Conservation (phyloP, 345 rosid genomes). For the Eucalyptus microcorys region DNA sequence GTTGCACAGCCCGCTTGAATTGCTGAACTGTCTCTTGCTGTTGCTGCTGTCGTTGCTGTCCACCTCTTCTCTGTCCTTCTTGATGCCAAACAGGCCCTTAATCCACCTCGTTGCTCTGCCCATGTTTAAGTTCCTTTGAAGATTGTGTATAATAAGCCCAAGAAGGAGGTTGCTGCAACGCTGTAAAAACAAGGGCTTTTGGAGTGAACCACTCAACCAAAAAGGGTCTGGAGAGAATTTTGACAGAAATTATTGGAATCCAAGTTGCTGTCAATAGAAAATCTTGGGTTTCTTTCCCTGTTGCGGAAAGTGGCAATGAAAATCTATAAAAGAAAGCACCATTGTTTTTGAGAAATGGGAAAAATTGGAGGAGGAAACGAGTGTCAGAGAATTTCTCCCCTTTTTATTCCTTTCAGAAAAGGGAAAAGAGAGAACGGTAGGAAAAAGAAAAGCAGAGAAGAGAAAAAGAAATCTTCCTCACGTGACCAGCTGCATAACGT, state of each 20-base stretch:
- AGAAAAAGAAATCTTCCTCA: background rate
- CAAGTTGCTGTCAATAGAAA: background rate
- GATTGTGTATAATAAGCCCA: background rate
- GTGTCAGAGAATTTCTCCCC: background rate
- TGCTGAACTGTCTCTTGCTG: conserved; percentile 7
- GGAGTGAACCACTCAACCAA: background rate
- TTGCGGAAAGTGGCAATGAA: conserved; percentile 6
- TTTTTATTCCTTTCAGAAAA: background rate
- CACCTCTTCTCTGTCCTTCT: conserved; percentile 17
- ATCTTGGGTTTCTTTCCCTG: background rate
- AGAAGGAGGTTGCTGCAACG: background rate
- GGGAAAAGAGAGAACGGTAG: background rate
- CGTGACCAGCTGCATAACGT: conserved; percentile 4
- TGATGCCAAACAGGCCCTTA: conserved; percentile 62
- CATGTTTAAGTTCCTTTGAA: conserved; percentile 7
- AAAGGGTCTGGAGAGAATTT: background rate
- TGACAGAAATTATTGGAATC: background rate
- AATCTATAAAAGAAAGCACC: background rate
- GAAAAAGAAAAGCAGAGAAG: background rate
- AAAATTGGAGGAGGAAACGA: background rate
- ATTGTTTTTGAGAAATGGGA: background rate
- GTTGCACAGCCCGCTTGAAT: conserved; percentile 5
- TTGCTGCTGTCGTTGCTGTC: conserved; percentile 10
- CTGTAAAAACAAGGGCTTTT: background rate
- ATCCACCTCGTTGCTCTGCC: conserved; percentile 79